phyloP scores from a whole-genome alignment of 75 land plant genomes.

The Adiantum capillusveneris region DNA sequence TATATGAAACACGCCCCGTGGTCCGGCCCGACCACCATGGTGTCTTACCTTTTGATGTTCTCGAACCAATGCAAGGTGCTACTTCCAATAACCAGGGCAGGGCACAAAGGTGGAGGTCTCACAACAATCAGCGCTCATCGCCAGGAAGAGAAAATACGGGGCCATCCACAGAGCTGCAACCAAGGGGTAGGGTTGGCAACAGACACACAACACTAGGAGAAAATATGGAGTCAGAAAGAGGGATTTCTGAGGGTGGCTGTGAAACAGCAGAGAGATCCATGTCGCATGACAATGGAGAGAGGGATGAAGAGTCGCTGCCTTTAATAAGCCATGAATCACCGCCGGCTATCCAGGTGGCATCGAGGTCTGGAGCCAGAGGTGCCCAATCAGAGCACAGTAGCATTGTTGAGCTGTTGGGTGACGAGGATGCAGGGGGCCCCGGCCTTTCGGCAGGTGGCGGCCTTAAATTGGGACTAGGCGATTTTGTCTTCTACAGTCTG shows the following conservation, averaged over 20 bases:
- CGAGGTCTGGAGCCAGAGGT: neutral
- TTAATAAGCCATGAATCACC: slow-evolving; percentile 13
- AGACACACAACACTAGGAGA: too few relatives aligned
- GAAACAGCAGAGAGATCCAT: neutral
- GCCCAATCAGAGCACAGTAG: neutral
- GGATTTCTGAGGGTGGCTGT: too few relatives aligned
- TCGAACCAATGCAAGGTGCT: neutral
- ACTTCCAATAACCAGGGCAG: neutral
- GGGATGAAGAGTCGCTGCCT: slow-evolving; percentile 26
- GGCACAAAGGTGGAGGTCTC: slow-evolving; percentile 1
- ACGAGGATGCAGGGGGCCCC: neutral
- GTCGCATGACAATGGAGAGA: neutral
- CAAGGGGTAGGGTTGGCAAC: neutral
- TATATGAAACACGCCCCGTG: slow-evolving; percentile 71
- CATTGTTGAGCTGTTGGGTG: neutral
- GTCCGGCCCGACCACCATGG: neutral
- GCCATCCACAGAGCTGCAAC: neutral
- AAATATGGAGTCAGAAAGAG: too few relatives aligned
- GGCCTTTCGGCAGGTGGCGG: slow-evolving; percentile 24
- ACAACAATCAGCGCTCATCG: neutral
- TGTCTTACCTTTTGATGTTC: neutral
- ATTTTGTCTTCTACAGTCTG: slow-evolving; percentile 83
- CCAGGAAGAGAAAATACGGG: neutral
- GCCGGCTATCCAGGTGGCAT: neutral
- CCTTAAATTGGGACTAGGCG: slow-evolving; percentile 71